Evolutionary conservation across 1,139 yeast genomes (phyloP), one percentile per base, ranked within the genome.

Genomic region (Scheffersomyces parashehatae): DNA sequence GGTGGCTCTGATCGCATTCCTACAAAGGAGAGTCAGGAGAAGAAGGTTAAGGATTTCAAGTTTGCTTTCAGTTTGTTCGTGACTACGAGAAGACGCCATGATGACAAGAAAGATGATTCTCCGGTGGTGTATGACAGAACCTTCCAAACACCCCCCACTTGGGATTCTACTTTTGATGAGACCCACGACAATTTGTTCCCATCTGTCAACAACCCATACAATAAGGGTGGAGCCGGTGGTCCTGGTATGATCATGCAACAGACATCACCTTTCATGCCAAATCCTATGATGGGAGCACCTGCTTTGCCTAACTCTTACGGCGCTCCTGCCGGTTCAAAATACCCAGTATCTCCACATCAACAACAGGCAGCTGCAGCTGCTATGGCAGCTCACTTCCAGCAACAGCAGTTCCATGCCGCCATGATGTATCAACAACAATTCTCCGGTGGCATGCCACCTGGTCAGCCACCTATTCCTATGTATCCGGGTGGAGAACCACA

Each of bases 61-160:
- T 57, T 56, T 20, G 73, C 78, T 36, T 88, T 87, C 67, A 86
- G 81, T 59, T 71, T 86, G 53, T 81, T 86, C 52, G 50, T 66
- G 6, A 68, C 76, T 9, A 69, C 77, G 3, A 67, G 66, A 45
- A 51, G 54, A 24, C 71, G 67, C 33, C 65, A 67, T 43, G 61
- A 64, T 32, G 67, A 20, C 61, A 62, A 45, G 60, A 58, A 32
- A 30, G 36, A 62, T 41, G 52, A 49, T 51, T 50, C 56, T 42
- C 61, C 61, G 49, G 58, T 62, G 41, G 55, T 53, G 41, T 65
- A 53, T 48, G 93, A 84, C 52, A 80, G 75, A 52, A 83, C 95
- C 1, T 88, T 78, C 62, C 73, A 75, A 38, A 85, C 95, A 0
- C 85, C 89, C 4, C 96, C 96, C 41, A 85, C 93, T 0, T 88